Percentiles rank a stretch among this genome's conserved stretches.
Conservation (phyloP, 2,329 filamentous ascomycete species). For the Fusarium chaquense region DNA sequence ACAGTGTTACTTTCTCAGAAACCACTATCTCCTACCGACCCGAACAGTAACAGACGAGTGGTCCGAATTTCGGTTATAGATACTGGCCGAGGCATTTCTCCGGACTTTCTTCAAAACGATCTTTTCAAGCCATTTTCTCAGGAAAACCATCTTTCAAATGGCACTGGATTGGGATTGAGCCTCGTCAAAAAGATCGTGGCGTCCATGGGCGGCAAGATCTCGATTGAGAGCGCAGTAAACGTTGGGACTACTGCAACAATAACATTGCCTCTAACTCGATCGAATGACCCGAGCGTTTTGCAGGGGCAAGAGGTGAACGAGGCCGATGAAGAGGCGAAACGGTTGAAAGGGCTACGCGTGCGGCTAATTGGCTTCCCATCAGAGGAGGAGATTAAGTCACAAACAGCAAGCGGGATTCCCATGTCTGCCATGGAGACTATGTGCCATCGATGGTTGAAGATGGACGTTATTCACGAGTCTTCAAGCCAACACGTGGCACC, state of each 20-base stretch:
- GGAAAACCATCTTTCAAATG: slow-evolving; percentile 70
- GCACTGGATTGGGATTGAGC: slow-evolving; percentile 73
- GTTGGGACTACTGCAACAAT: slow-evolving; percentile 54
- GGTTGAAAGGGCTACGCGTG: slow-evolving; percentile 49
- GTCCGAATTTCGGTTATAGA: slow-evolving; percentile 66
- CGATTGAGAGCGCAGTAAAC: slow-evolving; percentile 61
- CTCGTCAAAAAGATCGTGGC: slow-evolving; percentile 72
- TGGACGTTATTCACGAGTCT: slow-evolving; percentile 31
- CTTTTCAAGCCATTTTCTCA: slow-evolving; percentile 74
- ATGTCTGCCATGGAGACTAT: slow-evolving; percentile 34
- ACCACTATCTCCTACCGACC: background rate
- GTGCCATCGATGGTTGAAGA: slow-evolving; percentile 40
- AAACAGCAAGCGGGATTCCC: slow-evolving; percentile 16
- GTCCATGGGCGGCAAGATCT: slow-evolving; percentile 70
- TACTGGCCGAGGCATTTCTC: slow-evolving; percentile 73
- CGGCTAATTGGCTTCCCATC: slow-evolving; percentile 28
- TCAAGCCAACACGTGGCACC: slow-evolving; percentile 24
- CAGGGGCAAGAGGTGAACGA: slow-evolving; percentile 40
- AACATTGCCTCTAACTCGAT: slow-evolving; percentile 47
- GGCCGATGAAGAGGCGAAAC: slow-evolving; percentile 47
- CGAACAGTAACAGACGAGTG: slow-evolving; percentile 6
- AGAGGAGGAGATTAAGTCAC: slow-evolving; percentile 7
- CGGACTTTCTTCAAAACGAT: slow-evolving; percentile 71
- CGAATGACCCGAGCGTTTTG: background rate
- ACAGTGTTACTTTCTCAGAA: slow-evolving; percentile 46